Base-by-base conservation (phyloP, 1,139 yeast genomes). In the Groenewaldozyma sp. region DNA sequence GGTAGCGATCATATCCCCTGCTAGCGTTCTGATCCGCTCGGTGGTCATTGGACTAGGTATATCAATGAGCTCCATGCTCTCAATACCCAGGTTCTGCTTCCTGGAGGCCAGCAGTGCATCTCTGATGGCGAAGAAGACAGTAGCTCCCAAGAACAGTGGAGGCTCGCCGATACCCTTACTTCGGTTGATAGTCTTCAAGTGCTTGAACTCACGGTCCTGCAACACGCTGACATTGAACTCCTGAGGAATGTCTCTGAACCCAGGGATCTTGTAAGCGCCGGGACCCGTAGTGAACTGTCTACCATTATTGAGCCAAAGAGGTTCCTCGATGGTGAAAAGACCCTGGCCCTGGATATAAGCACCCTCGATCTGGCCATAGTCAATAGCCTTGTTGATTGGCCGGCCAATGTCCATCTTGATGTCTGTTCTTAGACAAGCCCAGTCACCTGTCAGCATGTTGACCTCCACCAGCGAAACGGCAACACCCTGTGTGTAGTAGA, bases 131-230 rank as follows among this genome's bases (percentile, higher is more conserved):
- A 66, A 68, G 46, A 62, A 59, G 10, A 62, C 68, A 20, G 57
- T 49, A 10, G 58, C 52, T 1, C 73, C 73, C 34, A 68, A 47
- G 45, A 68, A 67, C 43, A 68, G 49, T 13, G 73, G 73, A 2
- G 73, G 73, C 51, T 68, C 73, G 24, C 73, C 73, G 38, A 68
- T 62, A 20, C 73, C 73, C 49, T 68, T 67, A 34, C 68, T 62
- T 22, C 64, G 53, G 44, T 63, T 59, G 36, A 68, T 64, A 2
- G 71, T 65, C 47, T 64, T 64, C 47, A 68, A 54, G 47, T 68
- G 71, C 44, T 55, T 52, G 51, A 65, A 68, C 28, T 58, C 64
- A 7, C 68, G 56, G 41, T 62, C 70, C 33, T 58, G 58, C 38
- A 67, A 52, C 51, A 66, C 58, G 14, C 63, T 52, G 16, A 68